Evolutionary conservation across 352 stramenopile species (phyloP).

Genomic region (Albugo laibachii): DNA sequence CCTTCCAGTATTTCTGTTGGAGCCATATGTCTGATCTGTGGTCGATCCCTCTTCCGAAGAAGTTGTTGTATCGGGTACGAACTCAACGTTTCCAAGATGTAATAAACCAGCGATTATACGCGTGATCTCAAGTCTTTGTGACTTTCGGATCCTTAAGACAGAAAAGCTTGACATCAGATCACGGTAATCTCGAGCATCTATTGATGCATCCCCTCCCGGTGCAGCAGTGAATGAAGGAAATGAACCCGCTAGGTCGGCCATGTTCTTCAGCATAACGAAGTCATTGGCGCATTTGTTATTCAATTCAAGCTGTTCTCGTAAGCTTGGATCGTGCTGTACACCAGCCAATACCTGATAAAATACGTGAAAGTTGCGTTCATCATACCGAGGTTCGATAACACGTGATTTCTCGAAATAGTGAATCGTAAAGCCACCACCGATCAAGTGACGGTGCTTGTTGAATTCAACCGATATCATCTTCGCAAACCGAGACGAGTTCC

Average conservation of each 20-base stretch:
- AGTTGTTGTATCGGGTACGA: slow-evolving; percentile 20
- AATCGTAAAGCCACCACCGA: slow-evolving; percentile 60
- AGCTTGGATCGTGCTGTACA: slow-evolving; percentile 40
- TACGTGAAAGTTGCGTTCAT: slow-evolving; percentile 86
- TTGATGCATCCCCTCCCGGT: slow-evolving; percentile 12
- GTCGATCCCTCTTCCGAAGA: background rate
- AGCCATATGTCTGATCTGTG: too few species aligned
- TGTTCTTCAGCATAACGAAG: slow-evolving; percentile 37
- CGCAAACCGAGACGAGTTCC: slow-evolving; percentile 52
- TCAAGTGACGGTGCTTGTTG: slow-evolving; percentile 49
- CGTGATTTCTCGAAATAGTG: slow-evolving; percentile 71
- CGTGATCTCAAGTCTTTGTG: slow-evolving; percentile 62
- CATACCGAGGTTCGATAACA: slow-evolving; percentile 45
- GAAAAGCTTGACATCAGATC: slow-evolving; percentile 70
- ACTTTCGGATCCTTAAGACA: slow-evolving; percentile 54
- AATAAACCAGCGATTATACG: slow-evolving; percentile 51
- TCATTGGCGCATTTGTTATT: slow-evolving; percentile 25
- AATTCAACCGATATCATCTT: slow-evolving; percentile 77
- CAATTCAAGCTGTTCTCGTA: slow-evolving; percentile 44
- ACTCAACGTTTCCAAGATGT: slow-evolving; percentile 63
- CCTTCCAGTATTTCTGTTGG: slow-evolving; percentile 5
- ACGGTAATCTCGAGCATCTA: slow-evolving; percentile 52
- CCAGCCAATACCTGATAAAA: slow-evolving; percentile 83
- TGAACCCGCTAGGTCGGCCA: slow-evolving; percentile 3
- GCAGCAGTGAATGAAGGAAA: slow-evolving; percentile 9